phyloP scores from a whole-genome alignment of 2,329 filamentous ascomycete genomes.

The Beauveria sp. region DNA sequence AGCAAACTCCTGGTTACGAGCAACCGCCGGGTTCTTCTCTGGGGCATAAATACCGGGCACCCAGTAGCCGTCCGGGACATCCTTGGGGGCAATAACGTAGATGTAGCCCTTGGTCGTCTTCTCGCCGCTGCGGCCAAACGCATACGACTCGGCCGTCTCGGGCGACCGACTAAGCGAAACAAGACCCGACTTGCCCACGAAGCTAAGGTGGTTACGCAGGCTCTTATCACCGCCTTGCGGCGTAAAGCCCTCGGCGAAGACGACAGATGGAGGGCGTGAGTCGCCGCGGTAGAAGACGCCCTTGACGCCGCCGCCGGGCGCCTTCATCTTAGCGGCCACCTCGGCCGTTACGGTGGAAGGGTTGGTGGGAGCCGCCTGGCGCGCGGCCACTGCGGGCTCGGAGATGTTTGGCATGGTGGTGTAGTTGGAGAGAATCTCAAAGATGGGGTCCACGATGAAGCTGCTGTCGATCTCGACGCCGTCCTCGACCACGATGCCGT shows the following conservation, averaged over 20 bases:
- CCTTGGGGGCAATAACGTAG: constrained; percentile 3
- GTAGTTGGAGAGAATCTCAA: neutral
- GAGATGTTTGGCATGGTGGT: neutral
- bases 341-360: neutral
- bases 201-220: constrained; percentile 3
- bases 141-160: neutral
- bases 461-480: neutral
- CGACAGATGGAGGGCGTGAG: neutral
- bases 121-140: constrained; percentile 5
- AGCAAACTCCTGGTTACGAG: neutral
- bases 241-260: constrained; percentile 6
- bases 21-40: neutral
- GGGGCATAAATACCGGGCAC: constrained; percentile 5
- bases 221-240: constrained; percentile 5
- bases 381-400: neutral
- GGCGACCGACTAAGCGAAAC: neutral
- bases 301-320: neutral
- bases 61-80: constrained; percentile 11
- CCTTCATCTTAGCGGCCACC: neutral
- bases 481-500: neutral
- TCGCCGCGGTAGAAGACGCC: constrained; percentile 13
- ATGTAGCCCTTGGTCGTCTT: neutral
- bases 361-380: neutral
- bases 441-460: neutral
- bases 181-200: neutral